Base-by-base conservation (phyloP, 257 asterid genomes). In the Anisodus tanguticus region DNA sequence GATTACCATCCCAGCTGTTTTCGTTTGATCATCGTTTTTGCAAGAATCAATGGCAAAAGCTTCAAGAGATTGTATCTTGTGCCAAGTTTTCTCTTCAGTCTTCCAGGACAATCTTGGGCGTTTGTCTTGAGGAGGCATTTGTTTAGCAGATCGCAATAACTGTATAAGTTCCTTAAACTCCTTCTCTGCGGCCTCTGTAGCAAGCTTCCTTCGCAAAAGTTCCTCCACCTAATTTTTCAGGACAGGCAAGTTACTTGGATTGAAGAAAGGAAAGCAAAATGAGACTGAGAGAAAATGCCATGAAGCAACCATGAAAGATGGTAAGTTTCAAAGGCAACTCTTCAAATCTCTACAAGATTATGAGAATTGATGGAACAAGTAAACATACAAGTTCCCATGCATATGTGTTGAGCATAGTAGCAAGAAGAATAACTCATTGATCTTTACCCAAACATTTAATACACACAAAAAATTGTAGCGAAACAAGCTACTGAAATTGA, bases 21-120 rank as follows among this genome's bases (percentile, higher is more conserved):
- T 93, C 90, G 86, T 93, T 82, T 90, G 95, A 76, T 93, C 97
- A 19, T 97, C 99, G 69, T 85, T 89, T 86, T 86, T 90, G 86
- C 89, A 91, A 86, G 89, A 88, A 89, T 97, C 98, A 85, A 95
- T 81, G 31, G 97, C 95, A 87, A 89, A 97, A 84, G 97, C 94
- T 89, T 90, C 89, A 79, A 97, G 95, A 87, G 93, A 89, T 85
- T 92, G 88, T 68, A 93, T 90, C 84, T 88, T 91, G 83, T 84
- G 89, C 88, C 88, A 82, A 82, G 49, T 83, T 86, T 89, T 93
- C 88, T 90, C 97, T 71, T 91, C 93, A 70, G 90, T 72, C 80
- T 26, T 87, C 99, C 99, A 97, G 6, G 89, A 68, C 82, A 93
- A 87, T 86, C 91, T 93, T 79, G 93, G 87, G 62, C 97, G 96